Base-by-base conservation (phyloP, 345 rosid genomes). In the Bruguiera parviflora region DNA sequence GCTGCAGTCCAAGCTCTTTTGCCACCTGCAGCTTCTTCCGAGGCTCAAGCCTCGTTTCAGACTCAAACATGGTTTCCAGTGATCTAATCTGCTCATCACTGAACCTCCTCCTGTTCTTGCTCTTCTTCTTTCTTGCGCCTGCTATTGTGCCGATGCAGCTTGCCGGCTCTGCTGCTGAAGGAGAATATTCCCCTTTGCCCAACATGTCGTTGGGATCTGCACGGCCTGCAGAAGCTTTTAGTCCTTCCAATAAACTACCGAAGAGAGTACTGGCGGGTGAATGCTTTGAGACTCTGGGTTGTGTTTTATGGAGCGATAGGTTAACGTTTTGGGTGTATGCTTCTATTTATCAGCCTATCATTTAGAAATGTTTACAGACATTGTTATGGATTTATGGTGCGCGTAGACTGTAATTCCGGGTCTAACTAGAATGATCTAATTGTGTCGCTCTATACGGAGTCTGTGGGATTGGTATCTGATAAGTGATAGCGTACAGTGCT, bases 61-160 rank as follows among this genome's bases (percentile, higher is more conserved):
- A 79, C 73, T 87, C 91, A 25, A 92, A 92, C 79, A 86, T 88
- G 52, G 76, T 51, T 74, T 92, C 96, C 58, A 92, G 39, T 33
- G 94, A 88, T 74, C 66, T 85, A 77, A 88, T 88, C 79, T 92
- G 98, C 31, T 89, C 98, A 61, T 88, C 94, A 22, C 85, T 89
- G 81, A 92, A 88, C 80, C 98, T 85, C 69, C 86, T 82, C 75
- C 83, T 83, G 72, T 77, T 88, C 73, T 78, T 84, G 59, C 64
- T 81, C 72, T 77, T 86, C 84, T 76, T 85, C 72, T 81, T 83
- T 70, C 73, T 86, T 28, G 75, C 64, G 8, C 69, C 7, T 25
- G 63, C 6, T 58, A 47, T 57, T 33, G 55, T 66, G 73, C 33
- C 51, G 67, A 53, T 19, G 75, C 68, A 51, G 63, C 66, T 22